phyloP scores from a whole-genome alignment of 257 asterid genomes.

The Phtheirospermum japonicum region DNA sequence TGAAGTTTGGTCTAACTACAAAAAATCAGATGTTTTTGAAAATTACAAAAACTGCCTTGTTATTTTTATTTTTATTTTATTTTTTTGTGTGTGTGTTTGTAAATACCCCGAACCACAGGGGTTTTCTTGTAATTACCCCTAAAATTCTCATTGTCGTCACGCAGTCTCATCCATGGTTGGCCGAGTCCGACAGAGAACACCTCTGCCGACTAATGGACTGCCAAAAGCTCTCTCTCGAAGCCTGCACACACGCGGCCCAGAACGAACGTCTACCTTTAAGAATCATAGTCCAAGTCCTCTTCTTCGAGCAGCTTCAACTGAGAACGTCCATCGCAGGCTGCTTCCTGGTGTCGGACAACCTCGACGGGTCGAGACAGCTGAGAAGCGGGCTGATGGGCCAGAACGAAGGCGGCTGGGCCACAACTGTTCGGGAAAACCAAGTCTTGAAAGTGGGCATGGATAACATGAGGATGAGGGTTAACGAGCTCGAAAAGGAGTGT shows the following conservation, averaged over 20 bases:
- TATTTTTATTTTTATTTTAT: too few species aligned
- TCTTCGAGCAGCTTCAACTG: constrained; percentile 93
- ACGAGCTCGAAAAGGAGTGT: constrained; percentile 92
- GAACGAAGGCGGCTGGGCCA: constrained; percentile 68
- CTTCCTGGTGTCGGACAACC: constrained; percentile 89
- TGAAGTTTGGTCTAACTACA: background rate
- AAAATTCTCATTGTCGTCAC: constrained; percentile 4
- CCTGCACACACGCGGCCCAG: constrained; percentile 98
- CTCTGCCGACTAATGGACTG: constrained; percentile 96
- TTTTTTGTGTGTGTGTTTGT: too few species aligned
- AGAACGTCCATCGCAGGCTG: constrained; percentile 95
- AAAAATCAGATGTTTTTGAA: background rate
- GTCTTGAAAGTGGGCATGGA: constrained; percentile 99
- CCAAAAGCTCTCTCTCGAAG: constrained; percentile 95
- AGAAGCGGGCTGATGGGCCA: constrained; percentile 71
- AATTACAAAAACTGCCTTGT: too few species aligned
- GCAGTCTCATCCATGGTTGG: constrained; percentile 96
- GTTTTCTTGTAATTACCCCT: background rate
- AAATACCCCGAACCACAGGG: background rate
- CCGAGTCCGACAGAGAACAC: constrained; percentile 80
- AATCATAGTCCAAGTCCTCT: constrained; percentile 85
- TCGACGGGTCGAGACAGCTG: constrained; percentile 83
- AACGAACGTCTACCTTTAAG: constrained; percentile 88
- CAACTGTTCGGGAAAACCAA: constrained; percentile 87
- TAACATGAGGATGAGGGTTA: constrained; percentile 85